These are phyloP conservation scores for Tuber aestivum DNA, from an alignment of 495 filamentous ascomycete species.

Conservation along the genomic window DNA sequence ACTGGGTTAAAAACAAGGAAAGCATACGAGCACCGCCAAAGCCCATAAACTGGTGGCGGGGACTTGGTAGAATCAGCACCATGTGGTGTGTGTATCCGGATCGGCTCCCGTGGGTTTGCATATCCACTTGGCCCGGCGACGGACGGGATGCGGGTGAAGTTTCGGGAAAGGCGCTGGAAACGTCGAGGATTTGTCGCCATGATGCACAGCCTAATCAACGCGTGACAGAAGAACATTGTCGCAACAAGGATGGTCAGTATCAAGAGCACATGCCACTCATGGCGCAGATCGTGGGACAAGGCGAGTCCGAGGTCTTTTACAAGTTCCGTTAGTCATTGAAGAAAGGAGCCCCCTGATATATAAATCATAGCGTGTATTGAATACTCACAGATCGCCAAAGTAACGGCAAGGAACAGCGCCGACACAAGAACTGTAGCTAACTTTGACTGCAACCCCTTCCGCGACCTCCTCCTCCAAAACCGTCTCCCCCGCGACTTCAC, in stretches of 20 bases:
- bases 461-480: conserved; percentile 38
- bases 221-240: conserved; percentile 74
- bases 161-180: conserved; percentile 37
- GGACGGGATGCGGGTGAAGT: conserved; percentile 43
- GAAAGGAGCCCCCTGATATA: conserved; percentile 14
- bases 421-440: conserved; percentile 56
- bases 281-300: conserved; percentile 54
- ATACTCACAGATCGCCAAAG: conserved; percentile 57
- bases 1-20: neutral
- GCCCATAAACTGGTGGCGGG: conserved; percentile 80
- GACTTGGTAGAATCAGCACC: conserved; percentile 47
- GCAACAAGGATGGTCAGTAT: conserved; percentile 67
- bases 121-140: conserved; percentile 53
- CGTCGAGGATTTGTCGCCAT: conserved; percentile 47
- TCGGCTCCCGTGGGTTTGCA: conserved; percentile 57
- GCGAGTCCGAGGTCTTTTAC: conserved; percentile 61
- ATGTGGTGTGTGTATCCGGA: conserved; percentile 50
- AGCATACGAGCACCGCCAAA: conserved; percentile 78
- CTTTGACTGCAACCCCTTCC: conserved; percentile 45
- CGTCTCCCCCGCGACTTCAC: conserved; percentile 8
- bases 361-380: neutral
- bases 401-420: conserved; percentile 50
- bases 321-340: conserved; percentile 18
- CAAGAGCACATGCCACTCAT: conserved; percentile 67
- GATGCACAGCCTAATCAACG: conserved; percentile 66